These are phyloP conservation scores for Saccharomycopsis hybrid DNA, from an alignment of 1,139 yeast species.

Conservation along the genomic window DNA sequence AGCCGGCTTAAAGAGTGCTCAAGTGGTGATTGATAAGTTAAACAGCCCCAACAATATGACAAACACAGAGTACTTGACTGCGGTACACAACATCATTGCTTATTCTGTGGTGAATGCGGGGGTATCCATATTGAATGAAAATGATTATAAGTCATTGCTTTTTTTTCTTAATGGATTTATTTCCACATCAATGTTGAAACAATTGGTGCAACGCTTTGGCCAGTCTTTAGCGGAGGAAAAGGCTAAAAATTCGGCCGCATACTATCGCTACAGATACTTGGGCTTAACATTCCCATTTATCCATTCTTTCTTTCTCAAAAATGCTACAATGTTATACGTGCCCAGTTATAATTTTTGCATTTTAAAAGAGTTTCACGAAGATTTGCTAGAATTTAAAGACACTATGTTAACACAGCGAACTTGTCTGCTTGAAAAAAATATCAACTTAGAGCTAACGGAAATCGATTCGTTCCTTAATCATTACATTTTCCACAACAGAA, in stretches of 20 bases:
- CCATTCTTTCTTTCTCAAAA: slow-evolving; percentile 1
- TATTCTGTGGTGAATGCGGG: slow-evolving; percentile 13
- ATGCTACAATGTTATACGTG: background rate
- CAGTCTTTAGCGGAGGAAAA: background rate
- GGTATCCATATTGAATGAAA: background rate
- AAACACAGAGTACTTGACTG: background rate
- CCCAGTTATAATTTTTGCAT: slow-evolving; percentile 2
- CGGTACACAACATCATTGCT: slow-evolving; percentile 10
- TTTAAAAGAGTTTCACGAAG: slow-evolving; percentile 6
- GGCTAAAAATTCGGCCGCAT: background rate
- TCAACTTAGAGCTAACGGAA: background rate
- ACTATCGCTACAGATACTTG: background rate
- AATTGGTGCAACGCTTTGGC: slow-evolving; percentile 1
- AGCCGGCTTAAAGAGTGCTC: slow-evolving; percentile 6
- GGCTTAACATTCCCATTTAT: slow-evolving; percentile 6
- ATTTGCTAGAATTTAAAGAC: slow-evolving; percentile 4
- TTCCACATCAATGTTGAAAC: slow-evolving; percentile 6
- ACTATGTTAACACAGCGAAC: background rate
- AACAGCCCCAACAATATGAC: slow-evolving; percentile 1
- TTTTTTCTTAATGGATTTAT: slow-evolving; percentile 11
- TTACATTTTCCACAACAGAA: background rate
- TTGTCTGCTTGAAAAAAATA: background rate
- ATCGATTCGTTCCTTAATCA: background rate
- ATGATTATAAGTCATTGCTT: background rate
- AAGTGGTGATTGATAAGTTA: slow-evolving; percentile 5